Base-by-base conservation (phyloP, 495 filamentous ascomycete species). In the Penicillium coffeae region DNA sequence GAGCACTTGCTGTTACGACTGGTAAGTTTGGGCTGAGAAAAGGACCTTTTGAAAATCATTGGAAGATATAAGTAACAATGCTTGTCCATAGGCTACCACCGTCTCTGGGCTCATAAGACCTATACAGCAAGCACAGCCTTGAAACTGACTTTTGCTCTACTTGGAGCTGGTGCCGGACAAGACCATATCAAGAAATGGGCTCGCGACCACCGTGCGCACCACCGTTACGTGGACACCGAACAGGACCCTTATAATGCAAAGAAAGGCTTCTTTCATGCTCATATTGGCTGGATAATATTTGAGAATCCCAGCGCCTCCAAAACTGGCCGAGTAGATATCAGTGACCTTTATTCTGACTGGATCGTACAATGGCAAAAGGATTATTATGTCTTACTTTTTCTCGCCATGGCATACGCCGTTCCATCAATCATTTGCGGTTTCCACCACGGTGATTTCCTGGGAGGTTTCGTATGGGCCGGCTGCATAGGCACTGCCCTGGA, bases 241-340 rank as follows among this genome's bases (percentile, higher is more conserved):
- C 94, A 98, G 71, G 93, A 98, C 60, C 93, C 93, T 14, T 98
- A 96, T 76, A 91, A 84, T 47, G 90, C 96, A 52, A 87, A 90
- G 69, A 96, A 96, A 80, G 92, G 92, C 43, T 80, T 95, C 14
- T 71, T 92, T 52, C 94, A 96, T 78, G 92, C 89, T 42, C 92
- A 97, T 70, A 76, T 96, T 39, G 92, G 92, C 58, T 84, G 81
- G 81, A 90, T 93, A 82, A 67, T 93, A 52, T 83, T 91, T 77
- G 89, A 90, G 74, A 84, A 90, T 70, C 10, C 21, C 72, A n/a
- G 33, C 13, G 86, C 86, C 48, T 86, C 86, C 72, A 81, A 82
- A 33, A 88, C 88, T 56, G 90, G 92, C 66, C 87, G 88, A 37
- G 95, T 89, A 66, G 92, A 97, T 65, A 96, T 96, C 64, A 85